Conservation (phyloP, 2,329 filamentous ascomycete genomes). For the Calonectria hongkongensis region DNA sequence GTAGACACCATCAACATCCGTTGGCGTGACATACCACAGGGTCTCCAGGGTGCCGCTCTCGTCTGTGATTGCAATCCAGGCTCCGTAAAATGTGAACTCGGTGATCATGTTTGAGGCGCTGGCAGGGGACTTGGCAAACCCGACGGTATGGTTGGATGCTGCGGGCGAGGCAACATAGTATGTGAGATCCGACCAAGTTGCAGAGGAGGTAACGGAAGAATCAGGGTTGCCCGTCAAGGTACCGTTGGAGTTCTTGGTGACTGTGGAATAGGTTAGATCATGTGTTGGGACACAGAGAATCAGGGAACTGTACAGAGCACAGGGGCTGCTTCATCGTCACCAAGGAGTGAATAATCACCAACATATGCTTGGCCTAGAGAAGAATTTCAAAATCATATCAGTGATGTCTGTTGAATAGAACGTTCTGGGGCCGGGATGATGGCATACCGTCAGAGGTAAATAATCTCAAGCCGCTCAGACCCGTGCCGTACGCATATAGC, state of each 20-base stretch:
- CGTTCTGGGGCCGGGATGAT: not conserved
- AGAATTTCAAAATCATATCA: not conserved
- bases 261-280: not conserved
- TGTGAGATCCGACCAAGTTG: constrained; percentile 25
- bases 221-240: constrained; percentile 21
- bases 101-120: not conserved
- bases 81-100: constrained; percentile 26
- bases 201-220: not conserved
- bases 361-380: constrained; percentile 20
- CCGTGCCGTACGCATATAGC: constrained; percentile 28
- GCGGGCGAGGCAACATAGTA: constrained; percentile 25
- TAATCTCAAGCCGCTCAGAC: constrained; percentile 15
- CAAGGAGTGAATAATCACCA: constrained; percentile 10
- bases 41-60: constrained; percentile 19
- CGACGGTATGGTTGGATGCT: constrained; percentile 22
- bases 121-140: not conserved
- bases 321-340: constrained; percentile 17
- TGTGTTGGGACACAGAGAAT: not conserved
- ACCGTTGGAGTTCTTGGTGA: constrained; percentile 15
- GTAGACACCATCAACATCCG: constrained; percentile 19
- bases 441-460: constrained; percentile 25
- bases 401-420: not conserved
- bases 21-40: constrained; percentile 27
- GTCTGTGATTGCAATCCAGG: constrained; percentile 22
- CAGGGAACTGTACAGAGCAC: constrained; percentile 13